Evolutionary conservation across 2,329 filamentous ascomycete species (phyloP), one percentile per base, ranked within the genome.

Genomic region (Aspergillus cejpii): DNA sequence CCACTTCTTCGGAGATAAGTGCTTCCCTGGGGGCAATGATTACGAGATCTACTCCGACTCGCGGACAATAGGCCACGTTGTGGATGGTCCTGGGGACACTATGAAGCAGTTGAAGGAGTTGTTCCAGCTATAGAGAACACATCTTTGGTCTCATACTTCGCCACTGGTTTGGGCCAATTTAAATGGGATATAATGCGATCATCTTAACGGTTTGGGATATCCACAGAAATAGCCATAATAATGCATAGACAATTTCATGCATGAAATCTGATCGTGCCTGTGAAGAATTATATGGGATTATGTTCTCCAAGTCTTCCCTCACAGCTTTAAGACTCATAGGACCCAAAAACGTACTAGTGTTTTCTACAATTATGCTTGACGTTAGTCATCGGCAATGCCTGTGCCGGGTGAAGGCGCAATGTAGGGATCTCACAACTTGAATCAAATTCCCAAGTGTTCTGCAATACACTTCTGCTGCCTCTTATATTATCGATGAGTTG

Each of bases 1-100:
- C 57, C 92, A 97, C 76, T 97, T 97, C 79, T 98, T 97, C 61
- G 92, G 92, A 54, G 92, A 98, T 77, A 98, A 97, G 83, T 87
- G 87, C 20, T 83, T 81, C 64, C 71, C 83, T 66, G 91, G 92
- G 52, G 92, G 92, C 50, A 98, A 97, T 68, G 92, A 98, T 71
- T 91, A 83, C 65, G 91, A 97, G 74, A 96, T 98, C 64, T 97
- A 84, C 69, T 75, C 72, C 54, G 91, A 97, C 65, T 63, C 77
- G 43, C 78, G 91, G 61, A 94, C 87, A 27, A 82, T 85, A 48
- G 92, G 92, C 1, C 92, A 98, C 71, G 75, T 83, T 20, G 92
- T 97, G 54, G 80, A 75, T 55, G 79, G 77, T 33, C 91, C 91
- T 5, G 83, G 89, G 45, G 88, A 97, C 61, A 96, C 90, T 37